Base-by-base conservation (phyloP, 2,329 filamentous ascomycete species). In the Verticillium isaacii region DNA sequence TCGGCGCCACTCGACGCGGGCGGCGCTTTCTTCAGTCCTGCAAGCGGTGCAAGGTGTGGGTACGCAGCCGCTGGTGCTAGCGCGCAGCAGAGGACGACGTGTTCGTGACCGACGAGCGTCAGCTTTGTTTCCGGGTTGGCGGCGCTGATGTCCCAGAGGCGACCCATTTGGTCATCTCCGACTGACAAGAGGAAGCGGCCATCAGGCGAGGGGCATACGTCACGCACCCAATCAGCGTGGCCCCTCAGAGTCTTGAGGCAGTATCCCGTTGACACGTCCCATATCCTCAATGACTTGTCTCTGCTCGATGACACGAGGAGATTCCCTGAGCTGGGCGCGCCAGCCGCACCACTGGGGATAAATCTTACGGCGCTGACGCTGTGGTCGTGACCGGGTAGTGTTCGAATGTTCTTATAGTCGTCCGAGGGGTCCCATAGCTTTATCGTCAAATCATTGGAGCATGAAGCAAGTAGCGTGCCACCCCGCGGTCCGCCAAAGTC, bases 321-420 rank as follows among this genome's bases (percentile, higher is more conserved):
- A 69, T 97, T 96, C 34, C 91, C 90, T 1, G 90, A 91, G n/a
- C 88, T 82, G 2, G 90, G 90, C 2, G 88, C 87, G 52, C 90
- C 92, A 1, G 89, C 89, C 19, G 90, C 90, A 25, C 91, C 91
- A 8, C 89, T 92, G 2, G 92, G 92, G 41, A 97, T 89, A 73
- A 97, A 97, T 8, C 93, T 88, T 36, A 97, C 88, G 2, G 91
- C 89, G 68, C 90, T 95, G 60, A 97, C 91, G 66, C 89, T 95
- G 74, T 97, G 94, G 69, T 97, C 93, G 75, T 97, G 93, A 6
- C 94, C 93, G 0, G 91, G 90, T 23, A 97, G 80, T 1, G 93
- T 97, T 59, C 93, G 86, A 61, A 97, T 96, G 71, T 97, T 97
- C 74, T 97, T 96, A 79, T 97, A 97, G 63, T 95, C 91, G 72